A percentile compares a stretch with the other conserved stretches of the same genome.
phyloP scores from a whole-genome alignment of 106 monocot species.

The Acorus gramineus region DNA sequence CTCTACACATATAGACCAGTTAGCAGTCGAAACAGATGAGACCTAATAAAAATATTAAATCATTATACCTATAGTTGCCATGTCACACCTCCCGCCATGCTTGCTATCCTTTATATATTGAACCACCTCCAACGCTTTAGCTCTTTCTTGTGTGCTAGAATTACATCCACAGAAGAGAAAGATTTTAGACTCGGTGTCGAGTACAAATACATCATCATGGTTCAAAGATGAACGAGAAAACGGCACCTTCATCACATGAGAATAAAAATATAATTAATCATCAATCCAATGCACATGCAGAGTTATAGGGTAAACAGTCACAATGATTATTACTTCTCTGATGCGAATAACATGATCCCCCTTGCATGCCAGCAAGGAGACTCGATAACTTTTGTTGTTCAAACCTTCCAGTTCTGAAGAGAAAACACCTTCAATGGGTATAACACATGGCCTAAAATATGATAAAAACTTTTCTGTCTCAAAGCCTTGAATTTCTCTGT shows the following conservation, averaged over 20 bases:
- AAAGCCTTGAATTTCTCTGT: conserved; percentile 11
- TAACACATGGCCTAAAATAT: conserved; percentile 17
- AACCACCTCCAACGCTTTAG: conserved; percentile 23
- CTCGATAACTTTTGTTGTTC: not conserved
- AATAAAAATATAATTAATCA: not conserved
- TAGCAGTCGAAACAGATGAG: not conserved
- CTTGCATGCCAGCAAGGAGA: conserved; percentile 10
- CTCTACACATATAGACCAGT: not conserved
- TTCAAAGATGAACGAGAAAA: conserved; percentile 23
- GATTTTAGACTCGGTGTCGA: conserved; percentile 16
- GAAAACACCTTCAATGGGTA: conserved; percentile 8
- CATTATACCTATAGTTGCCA: conserved; percentile 12
- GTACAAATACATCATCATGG: conserved; percentile 18
- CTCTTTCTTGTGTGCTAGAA: conserved; percentile 17
- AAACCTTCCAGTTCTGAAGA: not conserved
- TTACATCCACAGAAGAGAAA: conserved; percentile 17
- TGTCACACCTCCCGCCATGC: conserved; percentile 12
- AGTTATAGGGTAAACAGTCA: not conserved
- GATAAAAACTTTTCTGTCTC: conserved; percentile 17
- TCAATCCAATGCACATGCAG: not conserved
- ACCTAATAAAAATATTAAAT: not conserved
- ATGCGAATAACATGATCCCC: conserved; percentile 16
- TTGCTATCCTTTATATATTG: conserved; percentile 12
- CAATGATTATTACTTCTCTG: conserved; percentile 10
- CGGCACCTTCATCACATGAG: conserved; percentile 11